Evolutionary conservation across 257 asterid species (phyloP).

Genomic region (Jasminum sambac): DNA sequence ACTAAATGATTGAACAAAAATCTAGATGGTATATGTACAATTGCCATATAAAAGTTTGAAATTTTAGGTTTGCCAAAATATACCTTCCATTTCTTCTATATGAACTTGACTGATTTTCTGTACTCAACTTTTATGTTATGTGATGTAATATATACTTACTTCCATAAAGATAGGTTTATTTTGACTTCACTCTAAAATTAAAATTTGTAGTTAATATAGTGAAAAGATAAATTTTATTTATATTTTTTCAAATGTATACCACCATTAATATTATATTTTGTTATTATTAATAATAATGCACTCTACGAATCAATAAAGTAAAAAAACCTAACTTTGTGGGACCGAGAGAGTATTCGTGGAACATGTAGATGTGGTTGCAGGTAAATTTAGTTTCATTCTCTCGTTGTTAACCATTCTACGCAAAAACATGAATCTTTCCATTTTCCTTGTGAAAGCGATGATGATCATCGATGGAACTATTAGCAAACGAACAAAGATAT

Average conservation of each 20-base stretch:
- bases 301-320: too few relatives aligned
- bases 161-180: too few relatives aligned
- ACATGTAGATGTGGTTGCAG: neutral
- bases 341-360: neutral
- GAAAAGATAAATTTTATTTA: too few relatives aligned
- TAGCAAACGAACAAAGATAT: neutral
- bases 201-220: too few relatives aligned
- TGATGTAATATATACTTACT: neutral
- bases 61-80: neutral
- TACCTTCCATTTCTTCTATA: neutral
- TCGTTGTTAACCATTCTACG: neutral
- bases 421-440: neutral
- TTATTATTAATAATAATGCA: too few relatives aligned
- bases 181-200: too few relatives aligned
- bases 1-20: neutral
- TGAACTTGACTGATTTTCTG: neutral
- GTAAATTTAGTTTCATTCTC: neutral
- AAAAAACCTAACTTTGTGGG: too few relatives aligned
- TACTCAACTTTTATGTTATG: neutral
- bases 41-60: neutral
- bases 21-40: neutral
- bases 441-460: neutral
- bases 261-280: too few relatives aligned
- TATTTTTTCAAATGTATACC: too few relatives aligned
- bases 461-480: neutral